These are phyloP conservation scores for barrel medic (Medicago truncatula) DNA, from an alignment of 306 rosid species.

Conservation along the genomic window MtrunA17r5.0-ANR NC_053047.1:37349501-37350000, in stretches of 20 bases:
- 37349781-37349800: conserved; percentile 2
- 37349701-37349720: not conserved
- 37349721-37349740: not conserved
- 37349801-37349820: not conserved
- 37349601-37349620: not conserved
- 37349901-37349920: not conserved
- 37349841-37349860: not conserved
- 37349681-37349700: not conserved
- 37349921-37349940: not conserved
- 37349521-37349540: not conserved
- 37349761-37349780: not conserved
- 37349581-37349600: not conserved
- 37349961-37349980: no score
- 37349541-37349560: not conserved
- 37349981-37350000: no score
- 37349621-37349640: not conserved
- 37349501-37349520: not conserved
- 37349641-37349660: not conserved
- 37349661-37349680: not conserved
- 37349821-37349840: not conserved
- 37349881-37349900: not conserved
- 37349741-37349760: not conserved
- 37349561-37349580: not conserved
- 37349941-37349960: no score
- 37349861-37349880: not conserved